These are phyloP conservation scores for Neospermospora avenae DNA, from an alignment of 2,329 filamentous ascomycete genomes.

Conservation along the genomic window DNA sequence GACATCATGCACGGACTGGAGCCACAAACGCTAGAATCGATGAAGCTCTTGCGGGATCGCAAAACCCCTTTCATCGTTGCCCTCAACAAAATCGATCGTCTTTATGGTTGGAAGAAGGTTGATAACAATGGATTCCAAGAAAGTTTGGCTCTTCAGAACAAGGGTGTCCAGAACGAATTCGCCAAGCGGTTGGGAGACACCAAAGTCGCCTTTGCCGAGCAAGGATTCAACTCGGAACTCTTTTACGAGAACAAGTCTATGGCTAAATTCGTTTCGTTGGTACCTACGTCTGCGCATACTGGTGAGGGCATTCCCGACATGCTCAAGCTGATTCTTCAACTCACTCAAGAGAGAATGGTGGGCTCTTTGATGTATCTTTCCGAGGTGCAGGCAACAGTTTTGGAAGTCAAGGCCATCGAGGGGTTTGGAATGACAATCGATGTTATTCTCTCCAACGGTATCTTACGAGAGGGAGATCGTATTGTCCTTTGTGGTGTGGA, in stretches of 20 bases:
- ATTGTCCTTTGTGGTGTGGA: slow-evolving; percentile 97
- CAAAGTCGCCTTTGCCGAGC: slow-evolving; percentile 90
- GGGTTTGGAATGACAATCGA: slow-evolving; percentile 99
- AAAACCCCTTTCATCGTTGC: slow-evolving; percentile 99
- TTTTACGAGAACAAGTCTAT: slow-evolving; percentile 98
- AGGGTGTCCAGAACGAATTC: slow-evolving; percentile 93
- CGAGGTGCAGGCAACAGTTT: slow-evolving; percentile 94
- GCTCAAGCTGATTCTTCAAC: slow-evolving; percentile 87
- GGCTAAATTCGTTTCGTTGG: slow-evolving; percentile 89
- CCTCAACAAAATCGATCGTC: slow-evolving; percentile 98
- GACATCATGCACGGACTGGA: slow-evolving; percentile 99
- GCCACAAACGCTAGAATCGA: slow-evolving; percentile 94
- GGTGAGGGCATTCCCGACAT: slow-evolving; percentile 98
- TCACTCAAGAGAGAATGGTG: slow-evolving; percentile 97
- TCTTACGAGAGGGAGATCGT: slow-evolving; percentile 88
- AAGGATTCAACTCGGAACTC: slow-evolving; percentile 96
- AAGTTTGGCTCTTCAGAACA: slow-evolving; percentile 83
- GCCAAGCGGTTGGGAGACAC: slow-evolving; percentile 84
- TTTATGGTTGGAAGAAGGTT: slow-evolving; percentile 98
- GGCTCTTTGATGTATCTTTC: slow-evolving; percentile 97
- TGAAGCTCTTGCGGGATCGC: slow-evolving; percentile 86
- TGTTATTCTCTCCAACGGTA: slow-evolving; percentile 93
- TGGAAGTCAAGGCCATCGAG: slow-evolving; percentile 98
- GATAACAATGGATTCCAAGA: slow-evolving; percentile 98
- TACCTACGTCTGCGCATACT: slow-evolving; percentile 96